phyloP scores from a whole-genome alignment of 2,329 filamentous ascomycete species.

The Neofusicoccum ribis region DNA sequence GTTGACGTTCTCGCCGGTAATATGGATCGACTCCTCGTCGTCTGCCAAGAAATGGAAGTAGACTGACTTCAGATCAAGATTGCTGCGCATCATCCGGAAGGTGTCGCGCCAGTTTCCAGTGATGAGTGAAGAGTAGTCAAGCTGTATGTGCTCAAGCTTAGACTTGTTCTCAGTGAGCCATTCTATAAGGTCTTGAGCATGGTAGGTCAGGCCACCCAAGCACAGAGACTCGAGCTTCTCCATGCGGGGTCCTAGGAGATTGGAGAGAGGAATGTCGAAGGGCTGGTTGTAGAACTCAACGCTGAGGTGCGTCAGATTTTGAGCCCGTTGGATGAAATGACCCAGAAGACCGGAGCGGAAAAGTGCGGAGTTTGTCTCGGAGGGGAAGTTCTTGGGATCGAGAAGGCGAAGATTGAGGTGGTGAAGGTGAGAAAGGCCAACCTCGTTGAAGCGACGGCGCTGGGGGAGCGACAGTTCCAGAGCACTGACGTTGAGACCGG shows the following conservation, averaged over 20 bases:
- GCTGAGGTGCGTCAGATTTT: background rate
- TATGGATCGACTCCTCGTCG: constrained; percentile 5
- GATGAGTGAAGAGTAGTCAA: constrained; percentile 2
- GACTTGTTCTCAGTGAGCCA: background rate
- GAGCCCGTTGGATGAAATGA: background rate
- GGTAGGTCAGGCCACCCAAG: background rate
- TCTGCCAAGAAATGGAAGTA: constrained; percentile 9
- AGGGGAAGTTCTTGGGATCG: constrained; percentile 1
- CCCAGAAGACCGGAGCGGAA: constrained; percentile 1
- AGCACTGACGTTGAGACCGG: background rate
- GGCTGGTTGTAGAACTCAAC: background rate
- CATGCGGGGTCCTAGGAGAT: background rate
- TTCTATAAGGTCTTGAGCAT: constrained; percentile 1
- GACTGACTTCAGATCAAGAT: background rate
- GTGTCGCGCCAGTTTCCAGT: constrained; percentile 5
- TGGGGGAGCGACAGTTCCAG: background rate
- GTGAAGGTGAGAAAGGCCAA: background rate
- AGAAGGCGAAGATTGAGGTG: background rate
- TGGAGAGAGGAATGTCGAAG: background rate
- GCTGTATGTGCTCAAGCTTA: constrained; percentile 1
- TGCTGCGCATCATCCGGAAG: constrained; percentile 5
- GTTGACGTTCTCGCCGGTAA: constrained; percentile 11
- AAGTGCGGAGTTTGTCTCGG: background rate
- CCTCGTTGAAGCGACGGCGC: background rate
- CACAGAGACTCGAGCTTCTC: constrained; percentile 9